Conservation (phyloP, 768 basidiomycete genomes). For the Hemileccinum impolitum region DNA sequence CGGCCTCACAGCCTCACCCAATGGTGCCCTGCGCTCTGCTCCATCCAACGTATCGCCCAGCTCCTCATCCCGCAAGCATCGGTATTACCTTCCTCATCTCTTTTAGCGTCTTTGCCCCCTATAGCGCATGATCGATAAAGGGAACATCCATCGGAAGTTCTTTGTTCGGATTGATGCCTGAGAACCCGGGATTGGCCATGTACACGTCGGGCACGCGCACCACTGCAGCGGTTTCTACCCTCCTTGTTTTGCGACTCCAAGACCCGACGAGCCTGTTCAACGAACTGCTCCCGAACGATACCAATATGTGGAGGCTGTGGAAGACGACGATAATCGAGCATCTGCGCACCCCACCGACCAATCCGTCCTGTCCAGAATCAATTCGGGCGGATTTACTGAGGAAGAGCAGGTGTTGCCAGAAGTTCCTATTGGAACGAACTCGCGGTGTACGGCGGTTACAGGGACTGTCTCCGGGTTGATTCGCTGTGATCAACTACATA, state of each 20-base stretch:
- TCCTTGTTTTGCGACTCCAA: slow-evolving; percentile 8
- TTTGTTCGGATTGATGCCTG: slow-evolving; percentile 11
- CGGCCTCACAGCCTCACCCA: slow-evolving; percentile 10
- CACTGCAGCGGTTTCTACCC: slow-evolving; percentile 12
- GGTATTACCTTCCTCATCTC: slow-evolving; percentile 27
- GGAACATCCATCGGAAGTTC: slow-evolving; percentile 12
- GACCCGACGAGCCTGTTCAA: slow-evolving; percentile 11
- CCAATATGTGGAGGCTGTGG: background rate
- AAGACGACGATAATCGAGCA: slow-evolving; percentile 7
- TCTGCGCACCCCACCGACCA: too few relatives aligned
- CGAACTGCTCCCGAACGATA: slow-evolving; percentile 18
- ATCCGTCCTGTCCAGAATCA: too few relatives aligned
- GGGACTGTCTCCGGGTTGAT: too few relatives aligned
- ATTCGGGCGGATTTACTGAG: too few relatives aligned
- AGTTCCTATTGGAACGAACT: too few relatives aligned
- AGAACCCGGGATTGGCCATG: slow-evolving; percentile 11
- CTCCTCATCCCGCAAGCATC: slow-evolving; percentile 28
- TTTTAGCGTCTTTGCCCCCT: slow-evolving; percentile 23
- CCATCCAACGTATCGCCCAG: slow-evolving; percentile 24
- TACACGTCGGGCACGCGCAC: slow-evolving; percentile 18
- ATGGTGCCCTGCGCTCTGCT: slow-evolving; percentile 19
- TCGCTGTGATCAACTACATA: too few relatives aligned
- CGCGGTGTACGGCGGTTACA: too few relatives aligned
- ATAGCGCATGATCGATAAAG: slow-evolving; percentile 28
- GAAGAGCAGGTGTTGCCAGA: too few relatives aligned